phyloP scores from a whole-genome alignment of 164 flowering plant species.

The Echeveria elegans region DNA sequence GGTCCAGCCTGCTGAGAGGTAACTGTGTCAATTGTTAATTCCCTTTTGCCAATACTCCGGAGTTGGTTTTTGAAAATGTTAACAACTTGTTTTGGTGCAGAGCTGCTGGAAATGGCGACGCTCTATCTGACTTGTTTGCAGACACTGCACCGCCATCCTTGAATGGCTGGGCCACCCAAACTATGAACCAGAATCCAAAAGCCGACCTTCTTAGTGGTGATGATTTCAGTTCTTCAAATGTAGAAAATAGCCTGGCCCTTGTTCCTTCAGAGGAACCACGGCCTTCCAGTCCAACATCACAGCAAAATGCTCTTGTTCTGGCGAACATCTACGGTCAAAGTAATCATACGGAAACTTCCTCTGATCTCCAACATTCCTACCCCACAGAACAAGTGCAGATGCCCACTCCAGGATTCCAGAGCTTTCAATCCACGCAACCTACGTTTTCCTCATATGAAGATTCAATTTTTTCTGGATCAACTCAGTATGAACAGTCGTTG shows the following conservation, averaged over 20 bases:
- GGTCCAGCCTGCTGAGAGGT: constrained; percentile 12
- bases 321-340: not conserved
- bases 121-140: constrained; percentile 20
- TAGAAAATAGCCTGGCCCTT: constrained; percentile 10
- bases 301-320: constrained; percentile 8
- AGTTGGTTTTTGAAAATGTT: not conserved
- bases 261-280: constrained; percentile 8
- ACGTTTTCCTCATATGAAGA: constrained; percentile 8
- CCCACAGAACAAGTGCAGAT: not conserved
- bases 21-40: not conserved
- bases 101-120: constrained; percentile 14
- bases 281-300: not conserved
- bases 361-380: constrained; percentile 10
- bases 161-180: constrained; percentile 13
- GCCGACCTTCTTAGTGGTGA: constrained; percentile 13
- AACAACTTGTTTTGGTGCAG: constrained; percentile 13
- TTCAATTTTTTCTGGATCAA: not conserved
- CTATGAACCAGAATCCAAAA: not conserved
- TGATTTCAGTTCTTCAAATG: constrained; percentile 4
- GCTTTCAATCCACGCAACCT: not conserved
- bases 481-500: constrained; percentile 8
- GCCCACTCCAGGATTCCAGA: constrained; percentile 5
- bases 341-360: not conserved
- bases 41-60: not conserved
- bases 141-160: constrained; percentile 20